phyloP scores from a whole-genome alignment of 179 eudicot genomes.

The Nepenthes alata region DNA sequence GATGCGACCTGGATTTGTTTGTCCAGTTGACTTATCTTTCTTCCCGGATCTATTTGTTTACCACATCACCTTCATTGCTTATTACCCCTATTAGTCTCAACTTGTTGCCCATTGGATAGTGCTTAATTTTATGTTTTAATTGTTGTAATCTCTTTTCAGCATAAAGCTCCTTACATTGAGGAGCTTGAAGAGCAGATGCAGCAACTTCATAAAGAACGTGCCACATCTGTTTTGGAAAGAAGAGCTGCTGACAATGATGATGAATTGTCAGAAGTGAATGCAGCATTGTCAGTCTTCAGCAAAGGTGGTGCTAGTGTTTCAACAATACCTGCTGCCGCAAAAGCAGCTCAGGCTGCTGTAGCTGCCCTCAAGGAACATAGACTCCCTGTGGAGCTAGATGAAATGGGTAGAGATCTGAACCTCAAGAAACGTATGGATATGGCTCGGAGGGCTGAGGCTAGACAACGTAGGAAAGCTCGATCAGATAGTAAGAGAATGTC shows the following conservation, averaged over 20 bases:
- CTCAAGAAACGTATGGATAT: slow-evolving; percentile 67
- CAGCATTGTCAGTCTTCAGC: slow-evolving; percentile 52
- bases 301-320: slow-evolving; percentile 41
- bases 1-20: no score
- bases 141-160: slow-evolving; percentile 25
- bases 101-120: neutral
- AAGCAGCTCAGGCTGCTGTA: slow-evolving; percentile 66
- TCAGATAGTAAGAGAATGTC: slow-evolving; percentile 50
- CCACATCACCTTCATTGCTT: no score
- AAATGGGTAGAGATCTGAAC: slow-evolving; percentile 73
- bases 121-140: neutral
- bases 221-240: slow-evolving; percentile 54
- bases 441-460: slow-evolving; percentile 60
- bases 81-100: no score
- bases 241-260: slow-evolving; percentile 75
- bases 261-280: slow-evolving; percentile 66
- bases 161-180: slow-evolving; percentile 90
- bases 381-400: slow-evolving; percentile 69
- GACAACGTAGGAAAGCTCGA: slow-evolving; percentile 47
- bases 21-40: neutral
- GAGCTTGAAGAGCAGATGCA: slow-evolving; percentile 95
- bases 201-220: slow-evolving; percentile 77
- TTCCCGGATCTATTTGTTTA: neutral
- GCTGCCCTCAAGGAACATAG: slow-evolving; percentile 35
- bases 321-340: slow-evolving; percentile 44